A percentile compares a stretch with the other conserved stretches of the same genome.
Conservation (phyloP, 1,284 basidiomycete genomes). For the Peniophora sp. region DNA sequence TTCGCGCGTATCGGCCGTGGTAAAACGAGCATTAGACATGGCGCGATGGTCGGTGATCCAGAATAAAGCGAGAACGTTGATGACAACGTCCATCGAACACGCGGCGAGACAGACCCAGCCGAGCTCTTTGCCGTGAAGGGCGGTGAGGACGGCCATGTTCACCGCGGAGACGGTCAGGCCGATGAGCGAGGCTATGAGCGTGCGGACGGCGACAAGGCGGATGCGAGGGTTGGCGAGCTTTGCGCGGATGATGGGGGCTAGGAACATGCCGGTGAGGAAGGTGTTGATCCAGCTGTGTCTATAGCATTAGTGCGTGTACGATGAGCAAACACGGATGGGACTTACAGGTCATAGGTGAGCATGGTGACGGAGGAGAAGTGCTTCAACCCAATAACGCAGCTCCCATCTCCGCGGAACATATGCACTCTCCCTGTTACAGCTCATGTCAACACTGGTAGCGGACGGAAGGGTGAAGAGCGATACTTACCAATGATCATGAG, state of each 20-base stretch:
- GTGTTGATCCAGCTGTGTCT: conserved; percentile 29
- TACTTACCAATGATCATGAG: conserved; percentile 24
- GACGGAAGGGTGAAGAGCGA: not conserved
- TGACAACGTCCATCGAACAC: conserved; percentile 39
- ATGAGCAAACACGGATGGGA: conserved; percentile 13
- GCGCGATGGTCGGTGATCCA: too few relatives aligned
- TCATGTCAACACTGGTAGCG: not conserved
- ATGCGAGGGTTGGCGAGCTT: conserved; percentile 26
- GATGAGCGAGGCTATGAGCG: conserved; percentile 33
- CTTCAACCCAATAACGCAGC: conserved; percentile 37
- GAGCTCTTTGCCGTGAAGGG: conserved; percentile 40
- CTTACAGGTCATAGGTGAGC: conserved; percentile 32
- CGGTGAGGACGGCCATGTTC: conserved; percentile 42
- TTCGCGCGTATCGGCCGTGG: too few relatives aligned
- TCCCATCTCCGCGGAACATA: conserved; percentile 22
- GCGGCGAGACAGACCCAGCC: conserved; percentile 47
- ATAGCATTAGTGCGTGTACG: not conserved
- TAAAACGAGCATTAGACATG: too few relatives aligned
- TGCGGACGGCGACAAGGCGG: conserved; percentile 30
- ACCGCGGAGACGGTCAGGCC: conserved; percentile 33
- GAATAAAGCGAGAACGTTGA: too few relatives aligned
- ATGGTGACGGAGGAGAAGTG: conserved; percentile 30
- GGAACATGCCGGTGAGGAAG: conserved; percentile 36
- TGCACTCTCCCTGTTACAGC: conserved; percentile 26
- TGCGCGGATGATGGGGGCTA: conserved; percentile 34